These are phyloP conservation scores for Laburnicola sp. DNA, from an alignment of 2,329 filamentous ascomycete species.

Conservation along the genomic window DNA sequence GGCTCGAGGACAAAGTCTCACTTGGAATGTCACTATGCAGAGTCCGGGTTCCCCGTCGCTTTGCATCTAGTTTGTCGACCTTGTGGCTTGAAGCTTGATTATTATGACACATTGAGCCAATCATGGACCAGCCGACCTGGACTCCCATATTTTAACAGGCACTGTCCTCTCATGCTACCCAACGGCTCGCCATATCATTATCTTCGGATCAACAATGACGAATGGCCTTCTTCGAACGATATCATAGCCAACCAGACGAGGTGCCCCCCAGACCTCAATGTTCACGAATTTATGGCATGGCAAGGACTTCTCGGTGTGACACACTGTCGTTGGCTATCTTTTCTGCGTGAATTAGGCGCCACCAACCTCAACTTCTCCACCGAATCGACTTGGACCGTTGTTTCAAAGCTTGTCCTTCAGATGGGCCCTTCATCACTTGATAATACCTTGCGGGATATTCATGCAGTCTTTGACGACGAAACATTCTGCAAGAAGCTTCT, in stretches of 20 bases:
- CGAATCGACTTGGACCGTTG: slow-evolving; percentile 53
- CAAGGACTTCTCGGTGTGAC: slow-evolving; percentile 54
- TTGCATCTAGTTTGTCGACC: slow-evolving; percentile 51
- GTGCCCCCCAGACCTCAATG: slow-evolving; percentile 53
- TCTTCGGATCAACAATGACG: slow-evolving; percentile 28
- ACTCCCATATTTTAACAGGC: slow-evolving; percentile 51
- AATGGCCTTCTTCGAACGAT: slow-evolving; percentile 58
- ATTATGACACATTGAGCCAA: slow-evolving; percentile 50
- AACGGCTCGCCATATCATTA: slow-evolving; percentile 44
- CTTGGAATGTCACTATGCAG: slow-evolving; percentile 54
- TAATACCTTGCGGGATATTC: slow-evolving; percentile 49
- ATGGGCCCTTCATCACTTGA: slow-evolving; percentile 53
- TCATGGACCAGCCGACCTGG: slow-evolving; percentile 46
- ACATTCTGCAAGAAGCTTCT: slow-evolving; percentile 56
- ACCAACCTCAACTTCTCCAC: slow-evolving; percentile 64
- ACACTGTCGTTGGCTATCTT: slow-evolving; percentile 52
- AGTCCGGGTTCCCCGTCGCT: slow-evolving; percentile 46
- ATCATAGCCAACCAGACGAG: slow-evolving; percentile 55
- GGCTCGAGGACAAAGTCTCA: slow-evolving; percentile 54
- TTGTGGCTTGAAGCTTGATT: slow-evolving; percentile 52
- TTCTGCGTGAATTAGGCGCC: slow-evolving; percentile 56
- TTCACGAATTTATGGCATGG: slow-evolving; percentile 59
- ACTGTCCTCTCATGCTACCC: slow-evolving; percentile 49
- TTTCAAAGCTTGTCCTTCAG: slow-evolving; percentile 59
- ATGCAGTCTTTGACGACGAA: slow-evolving; percentile 55